A percentile compares a stretch with the other conserved stretches of the same genome.
Conservation (phyloP, 192 early-diverging fungal genomes). For the Backusella tarrabulga region DNA sequence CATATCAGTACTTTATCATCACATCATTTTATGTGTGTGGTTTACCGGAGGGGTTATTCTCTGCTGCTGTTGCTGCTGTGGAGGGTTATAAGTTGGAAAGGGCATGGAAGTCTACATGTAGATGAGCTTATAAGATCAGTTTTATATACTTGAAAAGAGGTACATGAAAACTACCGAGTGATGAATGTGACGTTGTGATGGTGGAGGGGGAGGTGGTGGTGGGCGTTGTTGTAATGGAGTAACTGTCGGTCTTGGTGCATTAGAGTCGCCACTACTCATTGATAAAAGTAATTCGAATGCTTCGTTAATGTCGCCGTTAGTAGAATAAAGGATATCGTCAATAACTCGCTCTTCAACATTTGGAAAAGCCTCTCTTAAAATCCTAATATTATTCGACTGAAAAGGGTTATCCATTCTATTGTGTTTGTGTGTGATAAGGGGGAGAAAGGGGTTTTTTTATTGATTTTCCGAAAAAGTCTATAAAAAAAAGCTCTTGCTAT, state of each 20-base stretch:
- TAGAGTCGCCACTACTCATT: neutral
- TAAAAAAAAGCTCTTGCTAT: neutral
- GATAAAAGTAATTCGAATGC: constrained; percentile 1
- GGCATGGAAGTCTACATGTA: neutral
- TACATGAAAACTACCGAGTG: neutral
- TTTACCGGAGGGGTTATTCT: neutral
- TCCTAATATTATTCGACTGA: neutral
- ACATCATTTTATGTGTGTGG: neutral
- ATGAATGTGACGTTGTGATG: neutral
- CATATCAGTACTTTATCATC: neutral
- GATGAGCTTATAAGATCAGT: neutral
- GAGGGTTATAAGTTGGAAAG: neutral
- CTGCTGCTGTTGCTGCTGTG: neutral
- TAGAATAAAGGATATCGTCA: neutral
- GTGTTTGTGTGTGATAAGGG: neutral
- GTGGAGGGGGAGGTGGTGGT: neutral
- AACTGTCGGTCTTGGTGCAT: neutral
- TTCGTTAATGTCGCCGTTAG: neutral
- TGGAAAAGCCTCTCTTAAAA: constrained; percentile 13
- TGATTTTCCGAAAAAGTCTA: neutral
- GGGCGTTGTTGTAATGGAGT: neutral
- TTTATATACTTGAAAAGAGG: neutral
- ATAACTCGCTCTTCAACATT: neutral
- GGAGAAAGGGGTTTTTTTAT: neutral
- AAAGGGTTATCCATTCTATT: constrained; percentile 2